Evolutionary conservation across 2,329 filamentous ascomycete genomes (phyloP), one percentile per base, ranked within the genome.

Genomic region (Aspergillus udagawae): DNA sequence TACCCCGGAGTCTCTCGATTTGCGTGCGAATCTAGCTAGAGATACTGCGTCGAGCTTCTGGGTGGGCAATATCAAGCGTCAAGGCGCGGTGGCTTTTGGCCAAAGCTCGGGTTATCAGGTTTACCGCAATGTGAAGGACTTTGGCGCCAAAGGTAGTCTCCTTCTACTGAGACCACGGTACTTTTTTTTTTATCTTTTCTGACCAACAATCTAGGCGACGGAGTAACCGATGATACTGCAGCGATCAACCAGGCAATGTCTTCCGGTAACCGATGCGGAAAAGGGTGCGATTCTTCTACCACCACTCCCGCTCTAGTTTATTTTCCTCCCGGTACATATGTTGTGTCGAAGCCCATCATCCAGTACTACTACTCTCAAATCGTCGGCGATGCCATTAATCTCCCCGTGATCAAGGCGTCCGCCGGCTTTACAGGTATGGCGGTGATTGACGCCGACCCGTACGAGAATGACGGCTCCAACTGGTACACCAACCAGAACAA

Each of bases 331-430:
- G 92, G 93, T 63, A 95, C 86, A 56, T 97, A 97, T 70, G 69
- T 89, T 20, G 87, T 97, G 65, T 91, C 86, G 70, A 83, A 80
- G 67, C 90, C 93, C 23, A 85, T 97, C 63, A 77, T 92, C 52
- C 88, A 92, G 72, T 88, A 88, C 75, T 97, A 97, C 81, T 96
- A 96, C 79, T 96, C 92, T 9, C 92, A 97, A 73, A 85, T 97
- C 60, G 81, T 97, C 38, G 93, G 93, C 56, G 92, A 97, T 77
- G 86, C 88, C 51, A 70, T 84, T 66, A 80, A 83, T 61, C 75
- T 87, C 14, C 92, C 93, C 0, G 87, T 87, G 0, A 80, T 97
- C 73, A 91, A 93, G 78, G 88, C 89, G 3, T 74, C 85, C 1
- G 72, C 86, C 47, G 79, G 80, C 66, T 99, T 97, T 69, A 63